Base-by-base conservation (phyloP, 768 basidiomycete species). In the Amanita pseudoporphyria region DNA sequence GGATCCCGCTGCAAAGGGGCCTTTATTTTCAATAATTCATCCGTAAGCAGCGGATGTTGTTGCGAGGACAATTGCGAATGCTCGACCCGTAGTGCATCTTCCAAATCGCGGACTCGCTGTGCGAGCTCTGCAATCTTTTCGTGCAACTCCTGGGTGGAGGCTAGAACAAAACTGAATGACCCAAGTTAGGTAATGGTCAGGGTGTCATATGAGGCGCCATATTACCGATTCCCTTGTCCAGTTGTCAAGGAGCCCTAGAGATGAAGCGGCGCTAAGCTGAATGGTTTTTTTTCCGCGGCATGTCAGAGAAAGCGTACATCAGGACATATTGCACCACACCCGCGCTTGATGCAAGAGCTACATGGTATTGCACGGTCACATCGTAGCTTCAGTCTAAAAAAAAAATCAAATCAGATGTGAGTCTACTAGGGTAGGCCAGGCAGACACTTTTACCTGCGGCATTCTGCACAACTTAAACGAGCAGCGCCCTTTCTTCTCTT, bases 311-410 rank as follows among this genome's bases (percentile, higher is more conserved):
- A 31, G 46, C 77, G 52, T 62, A 82, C 82, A 61, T 89, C 87
- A 44, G 87, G 87, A 62, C 87, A 90, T 54, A 90, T 88, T 49
- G 85, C 81, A 44, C 80, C 82, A 58, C 84, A 86, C 10, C 84
- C 84, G 54, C 84, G 75, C 65, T 89, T 90, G 18, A 87, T 77
- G 57, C 87, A 89, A 1, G 84, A 87, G 54, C 82, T 76, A 58
- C 87, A 89, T 9, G 87, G 87, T 56, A 87, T 71, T 24, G 72
- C 73, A 57, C 87, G 76, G 70, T 89, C 86, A 64, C 87, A 90
- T 16, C 81, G 73, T 52, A 84, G 65, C 62, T 85, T 85, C 33
- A 85, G 64, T 55, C 83, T 83, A 51, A 26, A 46, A 31, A 32
- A 45, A 22, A 14, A 7, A 24, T 2, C 9, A 4, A 49, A 55